A percentile compares a stretch with the other conserved stretches of the same genome.
Conservation (phyloP, 805 yeast species). For the Wilhelminamyces savonicus region DNA sequence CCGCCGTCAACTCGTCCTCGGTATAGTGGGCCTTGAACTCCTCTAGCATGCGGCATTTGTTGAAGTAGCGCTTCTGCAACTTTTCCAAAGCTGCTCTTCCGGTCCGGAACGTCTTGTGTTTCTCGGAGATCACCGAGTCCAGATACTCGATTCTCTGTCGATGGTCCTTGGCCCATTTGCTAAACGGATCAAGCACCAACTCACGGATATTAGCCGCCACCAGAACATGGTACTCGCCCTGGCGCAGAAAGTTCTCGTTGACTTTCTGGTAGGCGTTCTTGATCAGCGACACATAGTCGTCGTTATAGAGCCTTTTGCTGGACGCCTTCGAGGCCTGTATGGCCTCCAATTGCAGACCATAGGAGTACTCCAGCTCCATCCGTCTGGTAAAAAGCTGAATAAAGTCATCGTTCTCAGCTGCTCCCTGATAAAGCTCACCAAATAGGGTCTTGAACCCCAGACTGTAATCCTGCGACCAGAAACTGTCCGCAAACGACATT, state of each 20-base stretch:
- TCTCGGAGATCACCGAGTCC: conserved; percentile 45
- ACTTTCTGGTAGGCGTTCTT: conserved; percentile 57
- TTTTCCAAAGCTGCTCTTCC: conserved; percentile 44
- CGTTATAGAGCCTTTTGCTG: conserved; percentile 32
- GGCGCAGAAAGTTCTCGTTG: conserved; percentile 45
- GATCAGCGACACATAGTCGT: conserved; percentile 60
- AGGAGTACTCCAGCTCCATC: conserved; percentile 64
- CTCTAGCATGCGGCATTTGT: conserved; percentile 69
- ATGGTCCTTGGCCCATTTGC: conserved; percentile 72
- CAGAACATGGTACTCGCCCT: conserved; percentile 53
- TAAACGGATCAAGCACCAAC: conserved; percentile 64
- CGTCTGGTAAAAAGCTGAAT: conserved; percentile 58
- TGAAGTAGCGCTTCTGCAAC: conserved; percentile 65
- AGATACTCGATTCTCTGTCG: conserved; percentile 58
- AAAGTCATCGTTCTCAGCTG: conserved; percentile 65
- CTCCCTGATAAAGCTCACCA: conserved; percentile 51
- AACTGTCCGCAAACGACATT: conserved; percentile 68
- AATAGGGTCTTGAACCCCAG: conserved; percentile 49
- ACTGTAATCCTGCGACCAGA: conserved; percentile 67
- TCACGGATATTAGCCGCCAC: conserved; percentile 56
- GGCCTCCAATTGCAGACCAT: conserved; percentile 50
- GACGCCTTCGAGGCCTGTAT: conserved; percentile 38
- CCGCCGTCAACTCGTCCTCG: conserved; percentile 37
- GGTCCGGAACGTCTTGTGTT: conserved; percentile 46
- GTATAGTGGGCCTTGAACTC: conserved; percentile 47